Evolutionary conservation across 441 rosid species (phyloP), one percentile per base, ranked within the genome.

Genomic region (Populus hybrid): DNA sequence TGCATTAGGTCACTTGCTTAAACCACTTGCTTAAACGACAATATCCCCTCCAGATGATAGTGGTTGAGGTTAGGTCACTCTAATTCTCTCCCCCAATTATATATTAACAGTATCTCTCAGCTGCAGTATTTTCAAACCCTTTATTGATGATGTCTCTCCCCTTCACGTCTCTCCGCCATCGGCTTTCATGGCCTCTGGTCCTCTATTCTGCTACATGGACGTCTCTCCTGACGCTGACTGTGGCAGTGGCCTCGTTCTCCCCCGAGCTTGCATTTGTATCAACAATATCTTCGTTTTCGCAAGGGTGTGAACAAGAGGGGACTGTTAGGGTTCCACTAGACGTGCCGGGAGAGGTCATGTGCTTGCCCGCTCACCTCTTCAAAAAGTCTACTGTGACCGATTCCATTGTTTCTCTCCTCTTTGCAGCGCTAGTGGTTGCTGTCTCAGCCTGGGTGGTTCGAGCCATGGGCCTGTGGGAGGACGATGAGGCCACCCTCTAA

Each of bases 131-230:
- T 10, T 46, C 18, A 14, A 46, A 46, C 57, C 57, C 14, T 7
- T 40, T 16, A 20, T 32, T 21, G 10, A 28, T 1, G 18, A 92
- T 90, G 94, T 79, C 77, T 72, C 81, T 83, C 72, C 35, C 81
- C 40, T 79, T 87, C 64, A 63, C 85, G 10, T 81, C 89, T 70
- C 79, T 86, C 14, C 79, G 86, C 82, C 85, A 77, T 50, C 83
- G 88, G 23, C 59, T 89, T 88, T 21, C 84, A 18, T 72, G 89
- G 87, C 95, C 97, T 8, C 72, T 88, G 16, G 82, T 93, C 35
- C 79, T 91, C 63, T 90, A 93, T 83, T 97, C 98, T 50, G 89
- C 85, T 61, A 81, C 89, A 5, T 95, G 97, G 99, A 93, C 98
- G 46, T 38, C 81, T 12, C 86, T 95, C 72, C 87, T 95, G 3